These are phyloP conservation scores for Ophiostoma australiae DNA, from an alignment of 2,329 filamentous ascomycete species.

Conservation along the genomic window DNA sequence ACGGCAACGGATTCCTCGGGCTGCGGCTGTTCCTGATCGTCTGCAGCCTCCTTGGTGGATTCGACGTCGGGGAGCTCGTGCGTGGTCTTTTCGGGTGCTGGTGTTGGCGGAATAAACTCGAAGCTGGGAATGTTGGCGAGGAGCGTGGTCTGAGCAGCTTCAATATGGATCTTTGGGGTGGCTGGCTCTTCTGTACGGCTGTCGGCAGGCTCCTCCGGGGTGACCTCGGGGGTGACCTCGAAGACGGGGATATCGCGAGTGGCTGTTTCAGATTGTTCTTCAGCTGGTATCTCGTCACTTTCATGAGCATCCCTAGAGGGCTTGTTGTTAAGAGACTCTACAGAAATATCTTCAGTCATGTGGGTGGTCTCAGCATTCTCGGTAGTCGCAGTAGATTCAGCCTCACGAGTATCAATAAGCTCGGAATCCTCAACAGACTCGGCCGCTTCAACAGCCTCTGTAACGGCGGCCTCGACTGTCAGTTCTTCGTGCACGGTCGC, in stretches of 20 bases:
- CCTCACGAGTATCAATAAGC: neutral
- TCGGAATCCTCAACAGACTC: neutral
- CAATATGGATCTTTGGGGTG: neutral
- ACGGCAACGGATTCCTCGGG: neutral
- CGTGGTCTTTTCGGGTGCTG: neutral
- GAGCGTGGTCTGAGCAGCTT: neutral
- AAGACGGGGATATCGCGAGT: neutral
- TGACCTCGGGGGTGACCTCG: neutral
- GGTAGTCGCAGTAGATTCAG: neutral
- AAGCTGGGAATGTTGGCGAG: slow-evolving; percentile 11
- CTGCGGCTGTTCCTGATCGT: neutral
- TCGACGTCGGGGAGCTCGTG: neutral
- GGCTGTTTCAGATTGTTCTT: neutral
- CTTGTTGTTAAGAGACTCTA: neutral
- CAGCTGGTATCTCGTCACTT: neutral
- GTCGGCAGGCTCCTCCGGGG: neutral
- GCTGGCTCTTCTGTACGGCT: neutral
- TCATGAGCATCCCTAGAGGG: neutral
- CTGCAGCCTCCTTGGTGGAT: neutral
- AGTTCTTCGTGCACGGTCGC: neutral
- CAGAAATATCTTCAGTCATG: neutral
- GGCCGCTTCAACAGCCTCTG: neutral
- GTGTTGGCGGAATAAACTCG: slow-evolving; percentile 4
- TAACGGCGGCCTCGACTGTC: neutral
- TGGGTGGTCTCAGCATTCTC: neutral